These are phyloP conservation scores for Cladosporium velox DNA, from an alignment of 2,329 filamentous ascomycete species.

Conservation along the genomic window DNA sequence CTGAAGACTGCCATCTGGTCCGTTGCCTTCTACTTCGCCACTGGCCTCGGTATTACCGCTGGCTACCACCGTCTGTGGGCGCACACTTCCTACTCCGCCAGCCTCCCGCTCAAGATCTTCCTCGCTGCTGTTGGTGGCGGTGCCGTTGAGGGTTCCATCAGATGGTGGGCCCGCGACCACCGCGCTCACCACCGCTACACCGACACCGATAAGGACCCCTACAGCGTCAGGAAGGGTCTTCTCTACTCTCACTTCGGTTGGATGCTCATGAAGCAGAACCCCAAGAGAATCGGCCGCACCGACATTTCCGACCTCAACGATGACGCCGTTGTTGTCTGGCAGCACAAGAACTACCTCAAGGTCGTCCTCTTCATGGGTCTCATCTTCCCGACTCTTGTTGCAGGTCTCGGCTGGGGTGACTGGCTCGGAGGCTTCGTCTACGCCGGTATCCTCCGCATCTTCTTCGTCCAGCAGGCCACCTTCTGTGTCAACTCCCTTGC, in stretches of 20 bases:
- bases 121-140: conserved; percentile 79
- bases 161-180: conserved; percentile 88
- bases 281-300: conserved; percentile 82
- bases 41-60: conserved; percentile 49
- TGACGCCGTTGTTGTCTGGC: conserved; percentile 81
- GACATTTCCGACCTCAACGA: conserved; percentile 88
- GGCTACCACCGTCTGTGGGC: conserved; percentile 84
- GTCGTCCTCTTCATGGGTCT: conserved; percentile 76
- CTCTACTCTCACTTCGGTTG: conserved; percentile 83
- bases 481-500: conserved; percentile 92
- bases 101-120: conserved; percentile 74
- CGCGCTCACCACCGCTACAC: conserved; percentile 89
- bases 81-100: conserved; percentile 79
- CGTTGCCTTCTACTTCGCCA: conserved; percentile 79
- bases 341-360: conserved; percentile 85
- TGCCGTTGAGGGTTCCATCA: conserved; percentile 80
- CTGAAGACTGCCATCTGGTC: conserved; percentile 73
- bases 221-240: conserved; percentile 85
- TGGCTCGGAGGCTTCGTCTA: conserved; percentile 82
- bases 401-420: conserved; percentile 74
- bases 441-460: conserved; percentile 80
- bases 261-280: conserved; percentile 94
- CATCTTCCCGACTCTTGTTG: conserved; percentile 71
- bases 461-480: conserved; percentile 88
- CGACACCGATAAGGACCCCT: conserved; percentile 89